These are phyloP conservation scores for Trichoderma aggressivum DNA, from an alignment of 2,329 filamentous ascomycete genomes.

Conservation along the genomic window DNA sequence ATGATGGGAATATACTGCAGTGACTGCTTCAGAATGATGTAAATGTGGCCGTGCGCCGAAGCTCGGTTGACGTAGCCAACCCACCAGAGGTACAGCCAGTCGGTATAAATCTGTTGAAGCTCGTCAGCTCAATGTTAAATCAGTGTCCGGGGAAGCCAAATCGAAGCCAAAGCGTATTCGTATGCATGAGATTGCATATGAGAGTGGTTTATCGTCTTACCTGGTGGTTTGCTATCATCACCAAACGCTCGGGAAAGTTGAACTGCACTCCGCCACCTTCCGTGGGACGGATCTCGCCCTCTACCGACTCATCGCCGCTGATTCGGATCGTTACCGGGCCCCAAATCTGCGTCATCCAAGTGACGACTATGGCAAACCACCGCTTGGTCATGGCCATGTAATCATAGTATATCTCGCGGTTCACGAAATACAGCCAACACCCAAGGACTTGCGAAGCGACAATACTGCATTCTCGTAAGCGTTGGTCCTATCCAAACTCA, in stretches of 20 bases:
- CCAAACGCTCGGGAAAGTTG: conserved; percentile 74
- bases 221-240: conserved; percentile 86
- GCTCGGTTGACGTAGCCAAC: conserved; percentile 75
- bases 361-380: conserved; percentile 74
- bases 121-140: not conserved
- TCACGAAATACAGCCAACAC: conserved; percentile 69
- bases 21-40: conserved; percentile 87
- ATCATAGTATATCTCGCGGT: conserved; percentile 74
- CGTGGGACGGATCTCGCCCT: conserved; percentile 67
- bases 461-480: conserved; percentile 45
- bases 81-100: conserved; percentile 95
- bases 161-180: not conserved
- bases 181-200: not conserved
- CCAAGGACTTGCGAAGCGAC: conserved; percentile 73
- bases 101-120: conserved; percentile 66
- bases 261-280: conserved; percentile 72
- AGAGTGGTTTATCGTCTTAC: conserved; percentile 35
- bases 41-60: conserved; percentile 78
- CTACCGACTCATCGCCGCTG: conserved; percentile 77
- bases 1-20: conserved; percentile 77
- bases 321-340: conserved; percentile 79
- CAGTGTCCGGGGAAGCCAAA: not conserved
- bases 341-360: conserved; percentile 81
- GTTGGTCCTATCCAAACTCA: not conserved
- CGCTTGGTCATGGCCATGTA: conserved; percentile 88